These are phyloP conservation scores for Herpetospermum pedunculosum DNA, from an alignment of 306 rosid species.

Conservation along the genomic window DNA sequence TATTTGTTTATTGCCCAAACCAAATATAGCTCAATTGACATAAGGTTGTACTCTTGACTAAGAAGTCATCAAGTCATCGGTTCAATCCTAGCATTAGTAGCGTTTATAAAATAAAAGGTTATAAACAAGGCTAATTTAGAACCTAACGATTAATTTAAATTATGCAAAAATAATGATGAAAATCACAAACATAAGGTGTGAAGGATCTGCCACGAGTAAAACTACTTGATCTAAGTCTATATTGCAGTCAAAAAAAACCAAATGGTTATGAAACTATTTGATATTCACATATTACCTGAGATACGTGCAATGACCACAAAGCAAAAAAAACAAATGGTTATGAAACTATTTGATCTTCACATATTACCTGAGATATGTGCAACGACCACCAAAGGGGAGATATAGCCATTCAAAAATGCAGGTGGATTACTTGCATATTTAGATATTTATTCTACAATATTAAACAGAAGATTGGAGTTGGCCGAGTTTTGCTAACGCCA, in stretches of 20 bases:
- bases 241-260: not conserved
- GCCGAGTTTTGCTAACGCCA: not conserved
- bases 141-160: not conserved
- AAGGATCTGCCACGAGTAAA: not conserved
- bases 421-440: not conserved
- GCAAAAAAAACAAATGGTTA: no score
- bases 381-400: not conserved
- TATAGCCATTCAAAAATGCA: not conserved
- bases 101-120: no score
- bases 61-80: no score
- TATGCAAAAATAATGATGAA: not conserved
- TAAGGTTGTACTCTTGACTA: no score
- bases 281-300: no score
- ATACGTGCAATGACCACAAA: no score
- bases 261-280: no score
- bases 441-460: not conserved
- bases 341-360: no score
- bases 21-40: no score
- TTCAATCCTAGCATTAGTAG: no score
- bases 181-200: not conserved
- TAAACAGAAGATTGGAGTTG: not conserved
- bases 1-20: no score
- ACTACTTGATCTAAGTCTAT: not conserved
- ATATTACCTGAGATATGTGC: not conserved
- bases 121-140: no score